Evolutionary conservation across 2,329 filamentous ascomycete genomes (phyloP), one percentile per base, ranked within the genome.

Genomic region (Colletotrichum plurivorum): DNA sequence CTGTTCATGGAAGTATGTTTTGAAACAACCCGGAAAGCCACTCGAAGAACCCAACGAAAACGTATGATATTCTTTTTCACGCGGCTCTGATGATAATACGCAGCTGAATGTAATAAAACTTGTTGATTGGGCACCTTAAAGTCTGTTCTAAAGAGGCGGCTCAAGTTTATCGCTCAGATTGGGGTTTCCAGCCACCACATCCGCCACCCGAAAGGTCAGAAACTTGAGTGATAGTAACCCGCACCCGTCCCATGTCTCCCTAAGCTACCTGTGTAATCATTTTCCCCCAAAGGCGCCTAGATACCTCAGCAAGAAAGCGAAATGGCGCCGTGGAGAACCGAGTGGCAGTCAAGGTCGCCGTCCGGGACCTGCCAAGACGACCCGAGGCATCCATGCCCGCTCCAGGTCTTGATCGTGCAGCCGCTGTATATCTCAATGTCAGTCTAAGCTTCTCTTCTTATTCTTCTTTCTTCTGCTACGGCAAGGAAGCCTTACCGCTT

Each of bases 321-420:
- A 5, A 64, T 54, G 1, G 62, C 16, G 1, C n/a, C 62, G 39
- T 64, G 54, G n/a, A 64, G 55, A n/a, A 64, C 46, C 5, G 62
- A 64, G 15, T 59, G 62, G 15, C 62, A 64, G 22, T 43, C 46
- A 20, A 64, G 62, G 16, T 59, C 54, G 18, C 62, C 62, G 9
- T 64, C 54, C 12, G 62, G 62, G n/a, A 64, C 18, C 5, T 20
- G 52, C 6, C 20, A 64, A 1, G 25, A 39, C 1, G 18, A 43
- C 12, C 62, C 54, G 0, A 31, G 10, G n/a, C 62, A 46, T 27
- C 59, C 45, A n/a, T 54, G 43, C 5, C 54, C 54, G 39, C 45
- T 59, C 53, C 55, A 64, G 0, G 62, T 64, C 36, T 43, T 64
- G 36, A 64, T 64, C 1, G 62, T 59, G 36, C 62, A 64, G 10